Percentiles rank a stretch among this genome's conserved stretches.
Evolutionary conservation across 768 basidiomycete genomes (phyloP).

Genomic region (Russula virescens): DNA sequence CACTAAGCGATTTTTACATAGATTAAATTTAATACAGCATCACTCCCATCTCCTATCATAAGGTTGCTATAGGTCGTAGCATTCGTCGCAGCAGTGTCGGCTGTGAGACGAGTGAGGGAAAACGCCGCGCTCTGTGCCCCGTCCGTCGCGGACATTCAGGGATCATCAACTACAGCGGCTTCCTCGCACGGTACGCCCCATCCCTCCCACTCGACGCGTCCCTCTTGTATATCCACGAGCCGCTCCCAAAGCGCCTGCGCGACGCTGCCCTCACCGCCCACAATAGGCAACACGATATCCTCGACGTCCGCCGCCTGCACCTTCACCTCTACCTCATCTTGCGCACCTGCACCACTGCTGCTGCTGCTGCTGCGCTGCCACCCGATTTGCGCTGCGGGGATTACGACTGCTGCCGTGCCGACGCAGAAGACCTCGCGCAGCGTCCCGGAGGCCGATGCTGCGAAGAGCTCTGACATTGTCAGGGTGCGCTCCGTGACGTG

Average conservation of each 20-base stretch:
- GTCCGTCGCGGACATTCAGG: no score
- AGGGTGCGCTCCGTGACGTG: slow-evolving; percentile 41
- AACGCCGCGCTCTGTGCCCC: no score
- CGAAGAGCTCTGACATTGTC: slow-evolving; percentile 40
- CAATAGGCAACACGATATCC: slow-evolving; percentile 44
- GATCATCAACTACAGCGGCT: neutral
- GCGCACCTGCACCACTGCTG: neutral
- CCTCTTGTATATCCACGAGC: slow-evolving; percentile 75
- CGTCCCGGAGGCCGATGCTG: slow-evolving; percentile 46
- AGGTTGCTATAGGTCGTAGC: no score
- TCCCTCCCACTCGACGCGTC: slow-evolving; percentile 50
- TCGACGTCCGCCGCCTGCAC: neutral
- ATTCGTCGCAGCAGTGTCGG: no score
- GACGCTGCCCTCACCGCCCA: slow-evolving; percentile 43
- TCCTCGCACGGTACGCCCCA: slow-evolving; percentile 47
- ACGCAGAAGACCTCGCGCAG: slow-evolving; percentile 81
- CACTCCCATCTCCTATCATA: no score
- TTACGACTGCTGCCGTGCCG: slow-evolving; percentile 79
- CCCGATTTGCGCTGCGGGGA: slow-evolving; percentile 66
- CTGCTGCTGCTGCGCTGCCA: slow-evolving; percentile 40
- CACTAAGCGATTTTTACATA: no score
- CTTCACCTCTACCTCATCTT: neutral
- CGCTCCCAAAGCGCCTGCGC: slow-evolving; percentile 65
- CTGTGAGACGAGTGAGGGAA: no score
- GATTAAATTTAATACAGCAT: no score